Conservation (phyloP, 371 early-diverging fungal species). For the Syncephalastrum monosporum region DNA sequence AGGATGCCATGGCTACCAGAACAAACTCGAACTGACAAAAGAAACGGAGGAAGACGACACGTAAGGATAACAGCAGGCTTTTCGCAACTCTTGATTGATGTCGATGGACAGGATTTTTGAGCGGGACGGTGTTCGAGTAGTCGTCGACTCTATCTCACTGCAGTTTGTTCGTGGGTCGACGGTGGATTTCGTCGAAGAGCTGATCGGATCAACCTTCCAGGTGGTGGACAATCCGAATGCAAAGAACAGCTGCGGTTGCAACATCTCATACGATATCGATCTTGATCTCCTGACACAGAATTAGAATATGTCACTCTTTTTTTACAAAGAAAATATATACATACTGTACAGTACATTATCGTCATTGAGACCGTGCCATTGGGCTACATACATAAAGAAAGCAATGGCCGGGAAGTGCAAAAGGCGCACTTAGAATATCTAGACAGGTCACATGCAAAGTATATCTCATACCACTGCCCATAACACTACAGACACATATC, state of each 20-base stretch:
- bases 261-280: constrained; percentile 58
- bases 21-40: constrained; percentile 83
- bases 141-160: constrained; percentile 81
- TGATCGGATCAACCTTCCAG: constrained; percentile 93
- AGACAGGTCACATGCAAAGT: too few relatives aligned
- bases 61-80: constrained; percentile 32
- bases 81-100: background rate
- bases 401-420: too few relatives aligned
- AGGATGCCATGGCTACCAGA: constrained; percentile 96
- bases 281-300: constrained; percentile 46
- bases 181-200: constrained; percentile 88
- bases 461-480: too few relatives aligned
- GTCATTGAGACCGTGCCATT: too few relatives aligned
- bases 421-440: too few relatives aligned
- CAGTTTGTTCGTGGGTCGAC: constrained; percentile 85
- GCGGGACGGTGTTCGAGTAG: constrained; percentile 77
- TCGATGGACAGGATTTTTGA: constrained; percentile 68
- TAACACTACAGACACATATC: too few relatives aligned
- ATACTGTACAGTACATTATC: too few relatives aligned
- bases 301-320: constrained; percentile 3
- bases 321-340: too few relatives aligned
- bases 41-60: constrained; percentile 73
- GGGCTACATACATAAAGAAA: too few relatives aligned
- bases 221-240: constrained; percentile 89
- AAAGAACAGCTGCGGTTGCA: constrained; percentile 92